phyloP scores from a whole-genome alignment of 148 eudicot genomes.

The Salicornia ramosissima region DNA sequence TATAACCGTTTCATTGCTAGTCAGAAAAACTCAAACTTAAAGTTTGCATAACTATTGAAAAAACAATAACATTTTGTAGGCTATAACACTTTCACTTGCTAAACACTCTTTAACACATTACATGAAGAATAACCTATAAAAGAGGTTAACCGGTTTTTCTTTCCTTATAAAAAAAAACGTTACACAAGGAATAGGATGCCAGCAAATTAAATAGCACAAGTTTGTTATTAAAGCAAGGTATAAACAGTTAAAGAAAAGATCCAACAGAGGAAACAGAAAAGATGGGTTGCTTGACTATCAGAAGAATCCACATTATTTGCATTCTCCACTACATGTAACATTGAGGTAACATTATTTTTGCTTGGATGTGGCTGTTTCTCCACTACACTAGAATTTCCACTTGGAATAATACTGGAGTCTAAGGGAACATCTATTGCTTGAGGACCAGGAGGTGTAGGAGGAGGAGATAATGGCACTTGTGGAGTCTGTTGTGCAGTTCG shows the following conservation, averaged over 20 bases:
- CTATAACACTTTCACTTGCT: too few species aligned
- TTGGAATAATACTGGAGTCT: not conserved
- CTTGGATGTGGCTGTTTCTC: not conserved
- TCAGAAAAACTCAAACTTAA: too few species aligned
- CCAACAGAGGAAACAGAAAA: conserved; percentile 16
- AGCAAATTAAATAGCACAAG: too few species aligned
- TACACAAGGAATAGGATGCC: too few species aligned
- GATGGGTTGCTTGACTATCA: not conserved
- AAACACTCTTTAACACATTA: too few species aligned
- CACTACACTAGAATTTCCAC: not conserved
- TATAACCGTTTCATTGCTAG: too few species aligned
- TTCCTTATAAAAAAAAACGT: too few species aligned
- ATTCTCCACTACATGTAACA: conserved; percentile 19
- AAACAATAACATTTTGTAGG: too few species aligned
- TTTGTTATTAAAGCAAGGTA: conserved; percentile 9
- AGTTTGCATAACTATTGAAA: too few species aligned
- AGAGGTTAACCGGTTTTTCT: too few species aligned
- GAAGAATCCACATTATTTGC: conserved; percentile 13
- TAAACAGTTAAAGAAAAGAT: conserved; percentile 18
- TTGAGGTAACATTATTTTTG: conserved; percentile 16
- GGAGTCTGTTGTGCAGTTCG: conserved; percentile 13
- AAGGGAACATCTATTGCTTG: conserved; percentile 4
- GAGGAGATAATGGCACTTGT: conserved; percentile 14
- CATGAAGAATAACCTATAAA: too few species aligned
- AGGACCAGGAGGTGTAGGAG: conserved; percentile 19